Evolutionary conservation across 345 rosid genomes (phyloP), one percentile per base, ranked within the genome.

Genomic region (Reutealis trisperma): DNA sequence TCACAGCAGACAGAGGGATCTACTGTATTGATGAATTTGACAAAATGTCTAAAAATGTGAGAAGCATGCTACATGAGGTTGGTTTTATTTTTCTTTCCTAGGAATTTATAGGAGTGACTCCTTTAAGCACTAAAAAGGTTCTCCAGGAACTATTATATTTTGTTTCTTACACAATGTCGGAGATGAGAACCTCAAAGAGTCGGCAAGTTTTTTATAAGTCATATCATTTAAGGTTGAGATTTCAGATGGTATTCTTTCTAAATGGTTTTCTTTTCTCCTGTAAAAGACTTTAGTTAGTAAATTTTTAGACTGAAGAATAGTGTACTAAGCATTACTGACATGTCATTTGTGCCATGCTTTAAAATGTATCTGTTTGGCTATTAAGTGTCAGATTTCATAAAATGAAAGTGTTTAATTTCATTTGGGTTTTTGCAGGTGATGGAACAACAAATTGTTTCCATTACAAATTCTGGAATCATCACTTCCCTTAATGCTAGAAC

Each of bases 1-100:
- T 75, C 88, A 90, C 77, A 95, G 98, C 84, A n/a, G 99, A 95
- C 86, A 82, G 88, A 79, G 98, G 99, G 49, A 95, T 92, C 63
- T 93, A 97, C 82, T 93, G 99, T 79, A 92, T 95, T 41, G 99
- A 95, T 81, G 99, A 95, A 85, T 95, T 95, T 77, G 98, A 95
- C 86, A 93, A 95, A 85, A 95, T 95, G 98, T 95, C 99, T 67
- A 97, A 95, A 75, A 93, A 89, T 86, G 98, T 98, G 44, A 87
- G 98, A 86, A 95, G 97, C 85, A 92, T 90, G 99, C 81, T 96
- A 59, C 99, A 92, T 77, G 98, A 96, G 96, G 99, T 95, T 72
- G 75, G 86, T 79, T 68, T 2, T 73, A 44, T 78, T 57, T 75
- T 58, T 70, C 51, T 77, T 52, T 21, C 21, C 2, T 37, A 34